Evolutionary conservation across 208 protist genomes (phyloP), one percentile per base, ranked within the genome.

Genomic region (Acanthamoeba healyi): DNA sequence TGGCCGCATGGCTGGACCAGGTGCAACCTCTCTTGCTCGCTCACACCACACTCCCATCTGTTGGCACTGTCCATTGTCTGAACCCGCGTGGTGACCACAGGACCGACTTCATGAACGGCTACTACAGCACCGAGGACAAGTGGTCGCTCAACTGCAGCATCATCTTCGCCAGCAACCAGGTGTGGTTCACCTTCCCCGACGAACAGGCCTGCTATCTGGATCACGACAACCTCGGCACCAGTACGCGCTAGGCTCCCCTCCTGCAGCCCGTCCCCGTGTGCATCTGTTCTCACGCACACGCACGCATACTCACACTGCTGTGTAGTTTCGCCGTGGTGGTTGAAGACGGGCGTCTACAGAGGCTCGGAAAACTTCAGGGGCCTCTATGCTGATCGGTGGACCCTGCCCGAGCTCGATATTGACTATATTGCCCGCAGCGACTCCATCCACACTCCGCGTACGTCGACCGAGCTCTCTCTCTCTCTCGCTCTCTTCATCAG

Each of bases 281-380:
- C n/a, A n/a, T n/a, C n/a, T n/a, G n/a, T 79, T 12, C 70, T 79
- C 70, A 79, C 70, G 22, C 9, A 14, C 7, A 24, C 7, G 38
- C 15, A 14, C 40, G 70, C n/a, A 88, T 29, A n/a, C n/a, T n/a
- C n/a, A n/a, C n/a, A n/a, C n/a, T n/a, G n/a, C n/a, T n/a, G n/a
- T n/a, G 15, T 26, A 88, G 87, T 92, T 38, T 92, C 87, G 36
- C 87, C 87, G 17, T 92, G 87, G 87, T 92, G 87, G 87, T 26
- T 92, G 61, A 0, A 92, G 87, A 40, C 38, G 1, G 87, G n/a
- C 17, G 61, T 26, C 7, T 92, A 92, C 36, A 42, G 46, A 19
- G 87, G 87, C 51, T 24, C 54, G 38, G 24, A 51, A 24, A 67
- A 51, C 40, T 92, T 92, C 58, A 5, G 61, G 17, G 87, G 87